Evolutionary conservation across 208 protist species (phyloP).

Genomic region (Acanthamoeba culbertsoni): DNA sequence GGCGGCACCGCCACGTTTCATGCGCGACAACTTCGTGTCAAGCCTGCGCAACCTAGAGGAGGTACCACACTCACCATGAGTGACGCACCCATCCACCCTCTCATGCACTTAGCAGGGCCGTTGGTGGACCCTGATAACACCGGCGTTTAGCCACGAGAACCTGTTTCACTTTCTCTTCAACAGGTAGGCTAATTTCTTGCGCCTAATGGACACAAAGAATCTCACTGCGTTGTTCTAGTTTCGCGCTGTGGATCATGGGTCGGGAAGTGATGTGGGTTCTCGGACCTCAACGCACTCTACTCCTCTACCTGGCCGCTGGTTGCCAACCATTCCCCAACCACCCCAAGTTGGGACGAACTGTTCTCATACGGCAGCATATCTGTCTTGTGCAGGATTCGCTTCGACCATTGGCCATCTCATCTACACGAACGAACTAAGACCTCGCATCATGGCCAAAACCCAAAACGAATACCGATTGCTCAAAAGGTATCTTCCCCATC

Average conservation of each 20-base stretch:
- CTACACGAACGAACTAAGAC: not conserved
- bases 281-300: not conserved
- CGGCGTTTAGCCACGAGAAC: not conserved
- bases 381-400: not conserved
- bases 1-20: not conserved
- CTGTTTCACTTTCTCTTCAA: not conserved
- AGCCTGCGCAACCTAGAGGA: not conserved
- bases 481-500: not conserved
- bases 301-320: constrained; percentile 8
- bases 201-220: not conserved
- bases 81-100: too few species aligned
- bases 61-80: not conserved
- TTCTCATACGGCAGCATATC: not conserved
- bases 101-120: not conserved
- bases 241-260: not conserved
- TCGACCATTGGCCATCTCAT: not conserved
- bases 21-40: not conserved
- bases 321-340: not conserved
- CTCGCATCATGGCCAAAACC: not conserved
- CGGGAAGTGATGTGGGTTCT: not conserved
- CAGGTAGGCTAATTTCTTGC: not conserved
- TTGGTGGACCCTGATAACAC: not conserved
- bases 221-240: not conserved
- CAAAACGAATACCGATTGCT: not conserved
- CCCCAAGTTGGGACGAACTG: too few species aligned